Conservation (phyloP, 495 filamentous ascomycete genomes). For the Aspergillus carlsbadensis region DNA sequence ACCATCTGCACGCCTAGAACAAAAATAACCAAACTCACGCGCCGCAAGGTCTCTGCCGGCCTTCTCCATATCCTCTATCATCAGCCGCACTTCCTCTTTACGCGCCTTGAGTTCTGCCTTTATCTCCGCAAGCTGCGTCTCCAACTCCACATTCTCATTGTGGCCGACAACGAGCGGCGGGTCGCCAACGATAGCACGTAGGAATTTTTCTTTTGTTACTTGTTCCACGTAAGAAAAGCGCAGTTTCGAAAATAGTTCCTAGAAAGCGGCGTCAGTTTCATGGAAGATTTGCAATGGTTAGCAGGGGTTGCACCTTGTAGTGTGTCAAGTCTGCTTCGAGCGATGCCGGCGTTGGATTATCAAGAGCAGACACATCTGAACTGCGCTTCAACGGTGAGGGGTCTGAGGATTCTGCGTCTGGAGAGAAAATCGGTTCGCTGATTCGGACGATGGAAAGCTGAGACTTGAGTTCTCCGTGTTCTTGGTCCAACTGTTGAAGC, state of each 20-base stretch:
- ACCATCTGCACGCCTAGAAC: neutral
- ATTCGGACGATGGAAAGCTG: conserved; percentile 70
- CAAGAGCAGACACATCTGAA: conserved; percentile 72
- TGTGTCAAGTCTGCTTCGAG: conserved; percentile 84
- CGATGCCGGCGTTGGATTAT: conserved; percentile 68
- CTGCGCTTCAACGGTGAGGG: conserved; percentile 48
- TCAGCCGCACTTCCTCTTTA: conserved; percentile 74
- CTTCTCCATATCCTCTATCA: conserved; percentile 70
- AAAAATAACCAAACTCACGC: conserved; percentile 27
- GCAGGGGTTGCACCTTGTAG: conserved; percentile 58
- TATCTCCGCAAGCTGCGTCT: conserved; percentile 63
- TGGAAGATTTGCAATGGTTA: neutral
- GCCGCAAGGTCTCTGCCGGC: conserved; percentile 59
- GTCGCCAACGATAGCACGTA: conserved; percentile 91
- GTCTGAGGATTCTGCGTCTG: conserved; percentile 32
- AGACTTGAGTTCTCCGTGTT: conserved; percentile 48
- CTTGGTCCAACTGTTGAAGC: conserved; percentile 41
- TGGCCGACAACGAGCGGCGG: conserved; percentile 80
- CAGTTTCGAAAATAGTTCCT: conserved; percentile 92
- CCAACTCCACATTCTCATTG: conserved; percentile 79
- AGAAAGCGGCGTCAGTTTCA: neutral
- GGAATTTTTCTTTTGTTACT: conserved; percentile 93
- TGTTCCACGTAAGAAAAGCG: conserved; percentile 80
- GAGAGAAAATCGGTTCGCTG: conserved; percentile 66
- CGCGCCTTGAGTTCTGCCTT: conserved; percentile 74